phyloP scores from a whole-genome alignment of 1,139 yeast genomes.

The Pichia sp. region DNA sequence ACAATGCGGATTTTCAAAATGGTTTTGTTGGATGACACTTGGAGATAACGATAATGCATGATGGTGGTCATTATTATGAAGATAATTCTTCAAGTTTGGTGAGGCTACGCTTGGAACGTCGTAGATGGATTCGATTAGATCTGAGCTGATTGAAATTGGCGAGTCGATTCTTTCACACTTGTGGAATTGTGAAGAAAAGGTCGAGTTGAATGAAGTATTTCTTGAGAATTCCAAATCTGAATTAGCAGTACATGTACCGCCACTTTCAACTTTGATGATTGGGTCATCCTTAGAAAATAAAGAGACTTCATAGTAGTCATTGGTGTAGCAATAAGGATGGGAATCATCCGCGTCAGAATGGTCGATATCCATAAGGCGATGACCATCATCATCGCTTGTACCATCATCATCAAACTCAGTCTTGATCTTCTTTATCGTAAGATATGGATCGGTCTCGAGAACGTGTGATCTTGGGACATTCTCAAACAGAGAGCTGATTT shows the following conservation, averaged over 20 bases:
- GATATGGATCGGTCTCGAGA: background rate
- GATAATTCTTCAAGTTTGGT: background rate
- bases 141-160: background rate
- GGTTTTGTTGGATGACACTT: too few species aligned
- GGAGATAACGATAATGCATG: too few species aligned
- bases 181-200: background rate
- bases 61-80: background rate
- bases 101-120: background rate
- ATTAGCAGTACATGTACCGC: background rate
- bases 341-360: background rate
- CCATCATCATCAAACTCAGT: background rate
- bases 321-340: constrained; percentile 2
- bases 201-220: constrained; percentile 2
- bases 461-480: background rate
- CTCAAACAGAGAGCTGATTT: background rate
- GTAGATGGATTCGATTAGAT: background rate
- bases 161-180: background rate
- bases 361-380: too few species aligned
- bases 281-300: background rate
- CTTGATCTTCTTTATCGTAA: background rate
- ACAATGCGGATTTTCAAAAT: background rate
- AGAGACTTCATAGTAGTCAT: constrained; percentile 5
- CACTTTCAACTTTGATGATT: background rate
- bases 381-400: too few species aligned
- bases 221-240: background rate